Evolutionary conservation across 768 basidiomycete genomes (phyloP).

Genomic region (Mycena indigotica): DNA sequence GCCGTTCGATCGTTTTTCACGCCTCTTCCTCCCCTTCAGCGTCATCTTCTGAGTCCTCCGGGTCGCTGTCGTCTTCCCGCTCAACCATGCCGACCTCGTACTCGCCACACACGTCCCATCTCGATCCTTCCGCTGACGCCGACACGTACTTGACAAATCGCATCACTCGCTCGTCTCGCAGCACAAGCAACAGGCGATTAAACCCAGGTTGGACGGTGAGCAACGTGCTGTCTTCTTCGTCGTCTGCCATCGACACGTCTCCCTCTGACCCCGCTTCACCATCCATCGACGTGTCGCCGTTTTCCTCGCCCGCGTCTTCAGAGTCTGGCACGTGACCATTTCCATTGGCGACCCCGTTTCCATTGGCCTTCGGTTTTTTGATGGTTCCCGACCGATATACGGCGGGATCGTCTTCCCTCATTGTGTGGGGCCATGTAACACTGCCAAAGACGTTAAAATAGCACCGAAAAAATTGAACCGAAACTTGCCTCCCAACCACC

Average conservation of each 20-base stretch:
- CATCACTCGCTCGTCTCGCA: constrained; percentile 92
- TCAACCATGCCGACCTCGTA: constrained; percentile 87
- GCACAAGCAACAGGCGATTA: constrained; percentile 84
- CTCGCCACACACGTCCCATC: constrained; percentile 94
- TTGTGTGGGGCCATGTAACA: constrained; percentile 96
- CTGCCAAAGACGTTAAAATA: constrained; percentile 34
- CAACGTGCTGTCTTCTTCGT: constrained; percentile 77
- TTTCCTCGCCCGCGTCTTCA: constrained; percentile 8
- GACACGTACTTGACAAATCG: constrained; percentile 95
- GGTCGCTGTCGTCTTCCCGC: constrained; percentile 55
- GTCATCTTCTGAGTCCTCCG: constrained; percentile 8
- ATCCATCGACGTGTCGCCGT: constrained; percentile 21
- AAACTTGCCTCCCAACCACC: constrained; percentile 90
- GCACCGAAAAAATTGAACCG: constrained; percentile 7
- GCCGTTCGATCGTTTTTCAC: neutral
- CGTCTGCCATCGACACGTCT: constrained; percentile 38
- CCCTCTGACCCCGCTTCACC: constrained; percentile 41
- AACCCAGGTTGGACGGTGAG: constrained; percentile 88
- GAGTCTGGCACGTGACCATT: constrained; percentile 1
- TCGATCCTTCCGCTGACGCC: constrained; percentile 82
- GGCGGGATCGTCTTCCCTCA: constrained; percentile 92
- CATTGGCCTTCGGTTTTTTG: constrained; percentile 37
- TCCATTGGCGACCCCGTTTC: constrained; percentile 18
- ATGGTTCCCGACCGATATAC: constrained; percentile 76
- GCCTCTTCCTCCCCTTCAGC: neutral